A percentile compares a stretch with the other conserved stretches of the same genome.
Conservation (phyloP, 2,329 filamentous ascomycete genomes). For the Aspergillus viridinutans region DNA sequence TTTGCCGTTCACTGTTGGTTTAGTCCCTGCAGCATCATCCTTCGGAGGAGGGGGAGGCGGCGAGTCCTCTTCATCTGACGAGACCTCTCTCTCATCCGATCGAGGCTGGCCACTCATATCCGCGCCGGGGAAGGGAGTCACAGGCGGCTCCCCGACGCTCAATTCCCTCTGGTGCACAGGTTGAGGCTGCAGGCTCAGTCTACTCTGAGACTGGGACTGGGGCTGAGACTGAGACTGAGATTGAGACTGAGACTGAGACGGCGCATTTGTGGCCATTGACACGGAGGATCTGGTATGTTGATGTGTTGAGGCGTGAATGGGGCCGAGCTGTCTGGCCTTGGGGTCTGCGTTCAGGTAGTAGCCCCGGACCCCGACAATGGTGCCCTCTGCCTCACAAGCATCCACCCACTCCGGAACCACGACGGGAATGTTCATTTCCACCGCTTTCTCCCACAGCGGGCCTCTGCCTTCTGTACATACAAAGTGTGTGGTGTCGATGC, state of each 20-base stretch:
- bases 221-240: constrained; percentile 16
- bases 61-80: constrained; percentile 23
- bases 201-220: constrained; percentile 19
- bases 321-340: constrained; percentile 51
- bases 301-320: constrained; percentile 29
- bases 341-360: constrained; percentile 91
- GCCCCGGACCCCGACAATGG: constrained; percentile 88
- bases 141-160: constrained; percentile 23
- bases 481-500: constrained; percentile 98
- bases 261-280: constrained; percentile 25
- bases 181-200: constrained; percentile 21
- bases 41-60: constrained; percentile 29
- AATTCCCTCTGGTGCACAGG: constrained; percentile 18
- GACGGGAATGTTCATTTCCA: constrained; percentile 96
- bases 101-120: constrained; percentile 25
- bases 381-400: constrained; percentile 88
- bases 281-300: constrained; percentile 30
- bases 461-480: constrained; percentile 92
- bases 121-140: constrained; percentile 33
- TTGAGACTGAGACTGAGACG: constrained; percentile 14
- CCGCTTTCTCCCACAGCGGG: constrained; percentile 88
- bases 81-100: constrained; percentile 24
- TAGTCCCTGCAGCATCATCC: constrained; percentile 20
- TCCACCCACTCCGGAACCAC: constrained; percentile 96
- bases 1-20: constrained; percentile 16